Evolutionary conservation across 2,329 filamentous ascomycete genomes (phyloP), one percentile per base, ranked within the genome.

Genomic region (Waltergamsia citrina): DNA sequence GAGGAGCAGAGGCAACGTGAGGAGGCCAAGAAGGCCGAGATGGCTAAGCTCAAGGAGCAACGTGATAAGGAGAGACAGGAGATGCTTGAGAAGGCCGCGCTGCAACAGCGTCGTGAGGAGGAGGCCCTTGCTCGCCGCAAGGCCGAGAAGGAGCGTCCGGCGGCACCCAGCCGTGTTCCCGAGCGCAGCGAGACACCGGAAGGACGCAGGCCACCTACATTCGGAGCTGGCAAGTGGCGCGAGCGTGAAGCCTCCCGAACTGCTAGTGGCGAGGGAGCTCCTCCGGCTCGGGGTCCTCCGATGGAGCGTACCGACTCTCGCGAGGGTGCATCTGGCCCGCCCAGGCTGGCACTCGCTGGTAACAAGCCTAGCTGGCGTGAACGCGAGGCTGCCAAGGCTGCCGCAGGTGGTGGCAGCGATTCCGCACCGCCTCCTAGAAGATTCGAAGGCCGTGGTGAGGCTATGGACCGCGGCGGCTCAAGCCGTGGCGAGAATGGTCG

Each of bases 31-130:
- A 77, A 80, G 51, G 72, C 77, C 39, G 75, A 79, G 52, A 62
- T 87, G 52, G 72, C 75, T 46, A 81, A 69, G 45, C 59, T 72
- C 57, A 78, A 77, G 63, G 76, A 80, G 47, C 69, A 79, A 54
- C 69, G 75, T 46, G 74, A 78, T 43, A 67, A 67, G 54, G 75
- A 81, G 57, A 71, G 74, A 36, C 71, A 93, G 59, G 81, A 87
- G 56, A 61, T 65, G 39, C 53, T 72, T 41, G 76, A 81, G 62
- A 74, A 71, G 57, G 72, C 69, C 31, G 75, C 75, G 10, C 62
- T 75, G 46, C 90, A 95, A 62, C 78, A 76, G 47, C 75, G 86
- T 52, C 79, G 85, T 56, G 88, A 94, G 58, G 87, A 92, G 48
- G 88, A 94, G 57, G 88, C 86, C 12, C 77, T 88, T 60, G 82